These are phyloP conservation scores for Crithidia acanthocephali DNA, from an alignment of 208 protist genomes.

Conservation along the genomic window DNA sequence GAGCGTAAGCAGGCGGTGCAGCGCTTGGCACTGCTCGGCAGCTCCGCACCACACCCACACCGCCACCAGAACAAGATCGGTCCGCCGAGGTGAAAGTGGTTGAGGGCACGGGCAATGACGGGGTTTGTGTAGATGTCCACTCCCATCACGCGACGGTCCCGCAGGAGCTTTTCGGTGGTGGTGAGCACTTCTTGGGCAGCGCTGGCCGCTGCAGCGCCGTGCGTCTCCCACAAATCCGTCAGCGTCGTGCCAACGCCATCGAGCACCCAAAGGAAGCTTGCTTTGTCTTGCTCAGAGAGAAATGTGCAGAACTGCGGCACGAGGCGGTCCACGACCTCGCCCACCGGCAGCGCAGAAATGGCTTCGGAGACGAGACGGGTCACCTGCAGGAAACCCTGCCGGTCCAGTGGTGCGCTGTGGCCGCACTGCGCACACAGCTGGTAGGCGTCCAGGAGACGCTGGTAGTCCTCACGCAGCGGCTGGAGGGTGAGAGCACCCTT, in stretches of 20 bases:
- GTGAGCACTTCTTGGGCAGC: constrained; percentile 38
- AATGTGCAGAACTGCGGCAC: constrained; percentile 41
- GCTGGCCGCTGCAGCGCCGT: constrained; percentile 28
- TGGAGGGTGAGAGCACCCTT: constrained; percentile 73
- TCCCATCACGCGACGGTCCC: constrained; percentile 40
- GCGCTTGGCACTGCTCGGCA: constrained; percentile 58
- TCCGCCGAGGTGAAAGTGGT: constrained; percentile 53
- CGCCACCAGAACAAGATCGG: constrained; percentile 67
- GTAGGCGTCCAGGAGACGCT: constrained; percentile 66
- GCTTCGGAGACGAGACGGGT: constrained; percentile 50
- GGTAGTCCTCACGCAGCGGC: constrained; percentile 32
- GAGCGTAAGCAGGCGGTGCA: constrained; percentile 69
- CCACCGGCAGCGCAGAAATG: constrained; percentile 20
- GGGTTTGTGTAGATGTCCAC: constrained; percentile 60
- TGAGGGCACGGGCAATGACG: constrained; percentile 48
- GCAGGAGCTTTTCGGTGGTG: constrained; percentile 26
- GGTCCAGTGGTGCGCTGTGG: constrained; percentile 45
- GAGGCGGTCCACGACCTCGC: constrained; percentile 12
- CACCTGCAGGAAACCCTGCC: constrained; percentile 61
- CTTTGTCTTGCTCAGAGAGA: constrained; percentile 44
- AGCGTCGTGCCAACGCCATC: constrained; percentile 57
- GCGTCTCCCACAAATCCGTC: constrained; percentile 49
- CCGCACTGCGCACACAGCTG: constrained; percentile 56
- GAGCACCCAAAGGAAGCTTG: constrained; percentile 76
- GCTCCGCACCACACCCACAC: constrained; percentile 69